Base-by-base conservation (phyloP, 768 basidiomycete genomes). In the Pleurotus eryngii region DNA sequence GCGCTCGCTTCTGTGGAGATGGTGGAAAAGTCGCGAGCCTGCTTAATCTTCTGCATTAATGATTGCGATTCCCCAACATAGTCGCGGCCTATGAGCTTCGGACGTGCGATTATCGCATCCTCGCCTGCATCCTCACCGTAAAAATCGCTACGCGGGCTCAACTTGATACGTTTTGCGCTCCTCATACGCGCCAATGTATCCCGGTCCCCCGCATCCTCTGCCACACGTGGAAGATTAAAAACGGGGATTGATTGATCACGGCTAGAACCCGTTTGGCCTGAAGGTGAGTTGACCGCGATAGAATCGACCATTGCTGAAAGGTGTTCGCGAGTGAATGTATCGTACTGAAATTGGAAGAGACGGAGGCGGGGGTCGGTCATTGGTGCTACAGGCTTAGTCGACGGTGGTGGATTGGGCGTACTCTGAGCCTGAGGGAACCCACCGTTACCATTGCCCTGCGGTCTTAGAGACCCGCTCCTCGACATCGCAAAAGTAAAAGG, bases 281-380 rank as follows among this genome's bases (percentile, higher is more conserved):
- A 87, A 0, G 84, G 83, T 0, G 86, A 84, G 60, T 89, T 86
- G 40, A 89, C 75, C n/a, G 92, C 94, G 59, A 98, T 95, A 2
- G 93, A 92, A 63, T 97, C 95, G 2, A 96, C 94, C 73, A 98
- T 83, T 0, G 91, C 93, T 2, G 92, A 93, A 43, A 98, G 83
- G 67, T 97, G 93, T 18, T 96, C 91, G 45, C 94, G 84, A 1
- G 96, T 99, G 67, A 91, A 95, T 0, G 96, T 98, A 70, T 99
- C 96, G 66, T 98, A 98, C 61, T 93, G 87, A 51, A 95, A 90
- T 66, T 94, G 90, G 73, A 98, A 98, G 38, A 98, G 79, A 11
- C 88, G 86, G 9, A 94, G 81, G 26, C 86, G 85, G 2, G 90
- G 85, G 65, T 92, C 90, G 24, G 86, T 88, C 24, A 72, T 43